Evolutionary conservation across 257 asterid species (phyloP).

Genomic region (Voacanga thouarsii): DNA sequence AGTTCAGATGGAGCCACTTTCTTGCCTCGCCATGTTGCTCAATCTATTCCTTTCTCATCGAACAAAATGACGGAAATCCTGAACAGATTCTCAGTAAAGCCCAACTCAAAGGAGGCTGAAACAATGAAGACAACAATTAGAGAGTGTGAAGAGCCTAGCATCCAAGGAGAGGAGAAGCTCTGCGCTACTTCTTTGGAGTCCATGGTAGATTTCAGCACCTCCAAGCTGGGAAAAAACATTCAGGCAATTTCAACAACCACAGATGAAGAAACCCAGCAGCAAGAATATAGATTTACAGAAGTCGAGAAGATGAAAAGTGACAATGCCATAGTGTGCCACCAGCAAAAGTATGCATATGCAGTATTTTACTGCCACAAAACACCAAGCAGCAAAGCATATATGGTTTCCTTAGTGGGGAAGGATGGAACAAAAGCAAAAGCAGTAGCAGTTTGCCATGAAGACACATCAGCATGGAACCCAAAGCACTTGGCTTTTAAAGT

Average conservation of each 20-base stretch:
- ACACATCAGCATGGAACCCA: constrained; percentile 87
- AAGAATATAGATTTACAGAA: constrained; percentile 35
- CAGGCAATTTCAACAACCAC: constrained; percentile 56
- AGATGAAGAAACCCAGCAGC: constrained; percentile 22
- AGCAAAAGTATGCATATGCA: constrained; percentile 58
- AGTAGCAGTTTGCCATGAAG: constrained; percentile 72
- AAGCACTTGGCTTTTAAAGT: constrained; percentile 87
- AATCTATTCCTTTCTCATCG: constrained; percentile 64
- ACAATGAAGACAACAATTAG: constrained; percentile 48
- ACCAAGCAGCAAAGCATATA: constrained; percentile 41
- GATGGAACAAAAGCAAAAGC: constrained; percentile 71
- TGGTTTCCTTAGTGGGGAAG: constrained; percentile 45
- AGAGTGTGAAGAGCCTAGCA: constrained; percentile 57
- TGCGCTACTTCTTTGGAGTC: constrained; percentile 88
- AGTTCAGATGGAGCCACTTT: constrained; percentile 20
- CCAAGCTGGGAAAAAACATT: constrained; percentile 52
- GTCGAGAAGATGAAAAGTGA: constrained; percentile 34
- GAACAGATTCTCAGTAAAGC: constrained; percentile 37
- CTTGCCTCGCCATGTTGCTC: constrained; percentile 51
- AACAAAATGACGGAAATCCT: constrained; percentile 45
- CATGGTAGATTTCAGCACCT: constrained; percentile 71
- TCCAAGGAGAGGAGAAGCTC: constrained; percentile 55
- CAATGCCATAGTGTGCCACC: constrained; percentile 65
- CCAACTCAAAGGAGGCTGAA: constrained; percentile 49
- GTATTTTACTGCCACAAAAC: constrained; percentile 83